These are phyloP conservation scores for Thinopyrum obtusiflorum DNA, from an alignment of 202 grass and related monocot species.

Conservation along the genomic window DNA sequence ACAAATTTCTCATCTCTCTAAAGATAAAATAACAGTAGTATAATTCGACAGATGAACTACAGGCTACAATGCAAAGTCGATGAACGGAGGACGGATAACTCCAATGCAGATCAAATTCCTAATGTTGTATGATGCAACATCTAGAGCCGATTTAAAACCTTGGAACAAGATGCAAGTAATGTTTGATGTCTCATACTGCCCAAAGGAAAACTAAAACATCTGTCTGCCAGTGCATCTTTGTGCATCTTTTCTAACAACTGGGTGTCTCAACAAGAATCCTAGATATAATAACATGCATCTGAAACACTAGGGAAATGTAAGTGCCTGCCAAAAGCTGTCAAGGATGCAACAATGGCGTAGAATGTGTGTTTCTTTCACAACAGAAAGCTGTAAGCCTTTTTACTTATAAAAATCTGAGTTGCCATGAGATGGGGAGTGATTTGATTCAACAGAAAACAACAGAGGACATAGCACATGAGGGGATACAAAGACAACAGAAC, in stretches of 20 bases:
- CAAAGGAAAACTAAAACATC: conserved; percentile 15
- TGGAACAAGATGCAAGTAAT: conserved; percentile 5
- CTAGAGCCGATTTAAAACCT: neutral
- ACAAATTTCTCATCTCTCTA: conserved; percentile 1
- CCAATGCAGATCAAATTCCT: neutral
- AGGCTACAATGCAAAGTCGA: neutral
- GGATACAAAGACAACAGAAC: conserved; percentile 17
- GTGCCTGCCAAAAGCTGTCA: conserved; percentile 1
- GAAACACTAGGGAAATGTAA: conserved; percentile 7
- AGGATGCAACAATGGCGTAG: conserved; percentile 8
- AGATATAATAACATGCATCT: neutral
- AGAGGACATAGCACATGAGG: conserved; percentile 13
- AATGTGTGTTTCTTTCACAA: conserved; percentile 18
- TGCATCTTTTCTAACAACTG: conserved; percentile 26
- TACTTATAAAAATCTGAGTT: conserved; percentile 14
- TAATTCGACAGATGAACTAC: conserved; percentile 15
- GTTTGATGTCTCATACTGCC: conserved; percentile 16
- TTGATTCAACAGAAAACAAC: conserved; percentile 29
- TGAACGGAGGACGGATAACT: conserved; percentile 18
- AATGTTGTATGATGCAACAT: conserved; percentile 6
- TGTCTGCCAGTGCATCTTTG: conserved; percentile 7
- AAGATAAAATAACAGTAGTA: conserved; percentile 1
- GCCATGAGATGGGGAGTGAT: neutral
- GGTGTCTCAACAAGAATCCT: conserved; percentile 28
- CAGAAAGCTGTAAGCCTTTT: conserved; percentile 7